These are phyloP conservation scores for Calonectria naviculata DNA, from an alignment of 2,329 filamentous ascomycete species.

Conservation along the genomic window DNA sequence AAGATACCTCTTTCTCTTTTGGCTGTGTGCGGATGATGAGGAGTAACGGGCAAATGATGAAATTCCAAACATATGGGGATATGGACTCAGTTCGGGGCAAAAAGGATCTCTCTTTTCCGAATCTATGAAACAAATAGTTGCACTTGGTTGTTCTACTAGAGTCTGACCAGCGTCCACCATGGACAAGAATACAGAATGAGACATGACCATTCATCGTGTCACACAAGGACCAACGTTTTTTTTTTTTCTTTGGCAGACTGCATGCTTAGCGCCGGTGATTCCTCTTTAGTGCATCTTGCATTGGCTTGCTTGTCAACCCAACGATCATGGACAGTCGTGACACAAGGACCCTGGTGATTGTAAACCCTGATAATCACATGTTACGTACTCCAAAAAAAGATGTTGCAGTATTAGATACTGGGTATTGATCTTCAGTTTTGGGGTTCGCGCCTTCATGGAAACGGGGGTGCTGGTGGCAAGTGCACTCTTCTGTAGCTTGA, in stretches of 20 bases:
- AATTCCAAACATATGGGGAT: constrained; percentile 27
- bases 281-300: background rate
- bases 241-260: background rate
- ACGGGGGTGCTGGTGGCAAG: background rate
- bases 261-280: background rate
- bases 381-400: background rate
- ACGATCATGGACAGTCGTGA: background rate
- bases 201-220: constrained; percentile 32
- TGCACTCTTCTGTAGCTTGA: background rate
- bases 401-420: background rate
- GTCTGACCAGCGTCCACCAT: constrained; percentile 17
- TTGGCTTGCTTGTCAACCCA: background rate
- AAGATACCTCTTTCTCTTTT: constrained; percentile 46
- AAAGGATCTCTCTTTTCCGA: constrained; percentile 20
- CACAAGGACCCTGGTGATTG: background rate
- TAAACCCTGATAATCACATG: constrained; percentile 27
- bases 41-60: constrained; percentile 35
- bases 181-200: constrained; percentile 34
- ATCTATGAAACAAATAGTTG: constrained; percentile 17
- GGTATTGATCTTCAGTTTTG: background rate
- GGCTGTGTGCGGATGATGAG: constrained; percentile 34
- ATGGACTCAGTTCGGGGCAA: constrained; percentile 23
- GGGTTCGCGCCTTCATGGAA: background rate
- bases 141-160: constrained; percentile 14
- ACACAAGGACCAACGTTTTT: constrained; percentile 27